These are phyloP conservation scores for Mucor mucedo DNA, from an alignment of 371 early-diverging fungal genomes.

Conservation along the genomic window DNA sequence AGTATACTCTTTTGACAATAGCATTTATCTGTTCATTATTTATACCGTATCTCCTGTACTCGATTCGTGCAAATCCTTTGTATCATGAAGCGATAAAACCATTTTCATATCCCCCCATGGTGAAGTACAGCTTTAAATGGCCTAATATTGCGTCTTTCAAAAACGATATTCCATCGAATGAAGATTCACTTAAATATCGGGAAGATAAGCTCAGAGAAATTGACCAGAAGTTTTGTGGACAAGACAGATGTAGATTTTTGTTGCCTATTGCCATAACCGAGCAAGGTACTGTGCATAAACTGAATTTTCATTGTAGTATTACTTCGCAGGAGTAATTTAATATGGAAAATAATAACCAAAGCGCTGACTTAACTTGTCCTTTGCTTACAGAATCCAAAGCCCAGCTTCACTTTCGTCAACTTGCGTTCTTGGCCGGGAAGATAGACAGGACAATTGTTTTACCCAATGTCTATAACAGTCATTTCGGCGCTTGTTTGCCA, in stretches of 20 bases:
- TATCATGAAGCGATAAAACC: neutral
- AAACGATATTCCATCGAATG: neutral
- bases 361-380: neutral
- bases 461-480: conserved; percentile 40
- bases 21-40: conserved; percentile 26
- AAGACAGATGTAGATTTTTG: conserved; percentile 36
- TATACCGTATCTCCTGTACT: conserved; percentile 21
- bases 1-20: conserved; percentile 22
- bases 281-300: conserved; percentile 37
- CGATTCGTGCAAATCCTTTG: conserved; percentile 10
- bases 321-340: no score
- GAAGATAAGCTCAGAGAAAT: conserved; percentile 25
- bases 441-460: conserved; percentile 41
- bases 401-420: conserved; percentile 44
- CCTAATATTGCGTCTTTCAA: conserved; percentile 6
- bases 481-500: conserved; percentile 35
- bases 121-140: conserved; percentile 31
- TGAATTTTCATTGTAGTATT: neutral
- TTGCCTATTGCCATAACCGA: conserved; percentile 42
- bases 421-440: conserved; percentile 41
- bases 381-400: conserved; percentile 49
- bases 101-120: conserved; percentile 21
- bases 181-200: neutral
- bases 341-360: neutral
- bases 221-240: conserved; percentile 41